Evolutionary conservation across 2,329 filamentous ascomycete species (phyloP).

Genomic region (Pleurostoma richardsiae): DNA sequence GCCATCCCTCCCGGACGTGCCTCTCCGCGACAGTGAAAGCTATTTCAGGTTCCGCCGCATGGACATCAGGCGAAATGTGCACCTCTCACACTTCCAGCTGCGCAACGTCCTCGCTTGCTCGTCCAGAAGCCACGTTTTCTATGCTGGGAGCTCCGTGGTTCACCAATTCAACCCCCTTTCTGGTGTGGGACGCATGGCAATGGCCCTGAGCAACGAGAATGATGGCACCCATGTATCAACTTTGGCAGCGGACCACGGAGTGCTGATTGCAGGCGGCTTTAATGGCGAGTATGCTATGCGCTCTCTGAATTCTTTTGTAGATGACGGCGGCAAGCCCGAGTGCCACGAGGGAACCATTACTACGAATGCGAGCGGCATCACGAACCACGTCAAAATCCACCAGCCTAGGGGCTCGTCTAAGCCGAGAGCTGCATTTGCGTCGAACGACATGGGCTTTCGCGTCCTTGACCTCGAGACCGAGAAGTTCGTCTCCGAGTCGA

Average conservation of each 20-base stretch:
- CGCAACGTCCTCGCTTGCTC: slow-evolving; percentile 56
- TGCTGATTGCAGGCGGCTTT: slow-evolving; percentile 57
- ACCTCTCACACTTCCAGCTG: slow-evolving; percentile 61
- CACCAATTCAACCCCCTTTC: slow-evolving; percentile 47
- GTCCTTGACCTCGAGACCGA: slow-evolving; percentile 55
- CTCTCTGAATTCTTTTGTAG: slow-evolving; percentile 28
- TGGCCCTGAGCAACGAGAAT: slow-evolving; percentile 33
- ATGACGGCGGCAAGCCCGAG: slow-evolving; percentile 22
- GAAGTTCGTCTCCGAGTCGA: slow-evolving; percentile 45
- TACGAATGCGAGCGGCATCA: slow-evolving; percentile 48
- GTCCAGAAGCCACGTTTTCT: slow-evolving; percentile 51
- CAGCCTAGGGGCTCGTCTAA: slow-evolving; percentile 42
- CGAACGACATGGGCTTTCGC: slow-evolving; percentile 57
- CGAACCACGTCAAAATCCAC: slow-evolving; percentile 60
- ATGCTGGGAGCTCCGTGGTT: slow-evolving; percentile 45
- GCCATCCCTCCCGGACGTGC: background rate
- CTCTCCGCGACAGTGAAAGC: slow-evolving; percentile 22
- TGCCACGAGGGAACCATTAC: slow-evolving; percentile 43
- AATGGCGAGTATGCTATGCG: slow-evolving; percentile 50
- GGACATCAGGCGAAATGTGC: slow-evolving; percentile 46
- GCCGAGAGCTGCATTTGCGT: slow-evolving; percentile 55
- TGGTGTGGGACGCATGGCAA: slow-evolving; percentile 34
- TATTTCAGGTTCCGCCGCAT: slow-evolving; percentile 57
- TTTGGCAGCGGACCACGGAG: slow-evolving; percentile 44
- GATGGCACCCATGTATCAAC: slow-evolving; percentile 41